phyloP scores from a whole-genome alignment of 441 rosid genomes.

The Kokia cookei region DNA sequence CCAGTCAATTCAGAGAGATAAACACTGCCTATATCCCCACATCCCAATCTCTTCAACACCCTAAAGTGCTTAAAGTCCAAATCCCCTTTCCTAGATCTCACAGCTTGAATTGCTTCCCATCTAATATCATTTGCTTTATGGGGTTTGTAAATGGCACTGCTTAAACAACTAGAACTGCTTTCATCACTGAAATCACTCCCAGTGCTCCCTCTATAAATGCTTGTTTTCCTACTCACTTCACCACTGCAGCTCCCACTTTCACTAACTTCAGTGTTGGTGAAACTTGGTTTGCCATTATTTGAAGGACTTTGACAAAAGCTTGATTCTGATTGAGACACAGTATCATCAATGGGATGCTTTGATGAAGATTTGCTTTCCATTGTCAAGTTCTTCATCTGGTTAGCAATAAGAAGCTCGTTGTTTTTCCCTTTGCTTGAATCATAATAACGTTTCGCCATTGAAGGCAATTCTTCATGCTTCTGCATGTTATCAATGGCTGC shows the following conservation, averaged over 20 bases:
- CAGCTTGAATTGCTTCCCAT: conserved; percentile 89
- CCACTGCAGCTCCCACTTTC: conserved; percentile 43
- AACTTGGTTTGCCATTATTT: conserved; percentile 66
- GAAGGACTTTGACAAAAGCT: conserved; percentile 62
- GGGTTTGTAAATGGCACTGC: conserved; percentile 62
- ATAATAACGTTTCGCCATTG: conserved; percentile 26
- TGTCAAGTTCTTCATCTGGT: conserved; percentile 11
- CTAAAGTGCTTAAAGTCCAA: conserved; percentile 63
- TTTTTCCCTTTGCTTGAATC: conserved; percentile 19
- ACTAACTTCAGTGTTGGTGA: conserved; percentile 68
- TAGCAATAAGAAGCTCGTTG: conserved; percentile 10
- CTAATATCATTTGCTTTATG: conserved; percentile 78
- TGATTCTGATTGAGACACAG: neutral
- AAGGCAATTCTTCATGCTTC: conserved; percentile 23
- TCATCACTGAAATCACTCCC: conserved; percentile 83
- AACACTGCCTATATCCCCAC: conserved; percentile 86
- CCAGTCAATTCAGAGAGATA: conserved; percentile 76
- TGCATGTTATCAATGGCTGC: conserved; percentile 2
- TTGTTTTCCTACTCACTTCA: conserved; percentile 54
- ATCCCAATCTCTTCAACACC: conserved; percentile 52
- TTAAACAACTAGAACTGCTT: conserved; percentile 71
- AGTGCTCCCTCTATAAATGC: conserved; percentile 67
- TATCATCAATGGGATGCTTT: conserved; percentile 26
- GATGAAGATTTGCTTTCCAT: conserved; percentile 24
- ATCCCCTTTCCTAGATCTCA: conserved; percentile 44